Percentiles rank a stretch among this genome's conserved stretches.
Conservation (phyloP, 805 yeast genomes). For the Vanderwaltozyma polyspora region DNA sequence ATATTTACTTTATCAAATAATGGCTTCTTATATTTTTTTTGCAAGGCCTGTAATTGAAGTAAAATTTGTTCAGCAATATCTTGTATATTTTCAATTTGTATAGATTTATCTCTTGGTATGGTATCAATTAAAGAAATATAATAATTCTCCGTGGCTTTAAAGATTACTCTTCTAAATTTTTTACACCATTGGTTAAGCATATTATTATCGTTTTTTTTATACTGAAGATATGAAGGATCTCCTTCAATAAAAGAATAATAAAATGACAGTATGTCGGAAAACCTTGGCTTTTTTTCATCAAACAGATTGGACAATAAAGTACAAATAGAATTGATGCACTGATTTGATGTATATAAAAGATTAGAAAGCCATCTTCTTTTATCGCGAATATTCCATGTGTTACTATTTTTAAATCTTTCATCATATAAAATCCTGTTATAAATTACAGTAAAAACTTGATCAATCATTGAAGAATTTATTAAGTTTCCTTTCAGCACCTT, state of each 20-base stretch:
- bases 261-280: slow-evolving; percentile 41
- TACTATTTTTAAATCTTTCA: slow-evolving; percentile 17
- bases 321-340: slow-evolving; percentile 36
- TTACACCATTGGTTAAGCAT: slow-evolving; percentile 29
- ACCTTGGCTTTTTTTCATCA: slow-evolving; percentile 41
- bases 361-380: slow-evolving; percentile 40
- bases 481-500: slow-evolving; percentile 25
- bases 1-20: slow-evolving; percentile 49
- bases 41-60: slow-evolving; percentile 37
- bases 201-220: neutral
- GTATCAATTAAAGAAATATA: slow-evolving; percentile 33
- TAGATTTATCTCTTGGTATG: slow-evolving; percentile 49
- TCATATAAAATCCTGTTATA: slow-evolving; percentile 12
- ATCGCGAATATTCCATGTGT: slow-evolving; percentile 35
- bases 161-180: slow-evolving; percentile 27
- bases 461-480: slow-evolving; percentile 22
- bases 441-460: slow-evolving; percentile 28
- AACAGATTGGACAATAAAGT: slow-evolving; percentile 33
- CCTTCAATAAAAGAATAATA: slow-evolving; percentile 40
- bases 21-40: slow-evolving; percentile 49
- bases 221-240: slow-evolving; percentile 29
- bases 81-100: slow-evolving; percentile 44
- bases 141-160: slow-evolving; percentile 33
- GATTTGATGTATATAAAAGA: slow-evolving; percentile 35
- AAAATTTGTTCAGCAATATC: slow-evolving; percentile 46